Percentiles rank a stretch among this genome's conserved stretches.
These are phyloP conservation scores for Phaseolus coccineus DNA, from an alignment of 331 rosid species.

Conservation along the genomic window DNA sequence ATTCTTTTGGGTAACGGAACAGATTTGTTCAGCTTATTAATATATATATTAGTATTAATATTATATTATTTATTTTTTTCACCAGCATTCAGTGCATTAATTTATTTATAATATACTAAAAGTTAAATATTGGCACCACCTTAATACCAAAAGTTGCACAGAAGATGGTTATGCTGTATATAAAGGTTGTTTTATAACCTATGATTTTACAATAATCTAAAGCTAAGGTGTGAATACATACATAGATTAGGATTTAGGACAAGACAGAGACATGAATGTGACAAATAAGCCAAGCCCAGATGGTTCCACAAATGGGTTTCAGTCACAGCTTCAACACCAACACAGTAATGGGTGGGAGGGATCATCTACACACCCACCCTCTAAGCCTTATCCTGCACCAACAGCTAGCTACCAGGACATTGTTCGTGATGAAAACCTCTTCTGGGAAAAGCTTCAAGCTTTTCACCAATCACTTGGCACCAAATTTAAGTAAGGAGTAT, in stretches of 20 bases:
- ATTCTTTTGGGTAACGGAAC: not conserved
- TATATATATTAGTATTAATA: not conserved
- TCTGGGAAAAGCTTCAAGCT: conserved; percentile 66
- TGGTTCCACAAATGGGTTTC: conserved; percentile 41
- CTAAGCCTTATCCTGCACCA: conserved; percentile 62
- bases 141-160: not conserved
- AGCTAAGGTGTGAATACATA: not conserved
- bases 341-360: conserved; percentile 17
- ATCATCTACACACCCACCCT: conserved; percentile 16
- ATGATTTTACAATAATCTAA: conserved; percentile 16
- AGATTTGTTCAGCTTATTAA: not conserved
- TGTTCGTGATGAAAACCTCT: conserved; percentile 61
- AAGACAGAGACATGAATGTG: conserved; percentile 36
- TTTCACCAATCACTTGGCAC: conserved; percentile 64
- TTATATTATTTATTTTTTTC: not conserved
- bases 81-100: not conserved
- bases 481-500: conserved; percentile 56
- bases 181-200: conserved; percentile 30
- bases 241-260: conserved; percentile 16
- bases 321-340: conserved; percentile 12
- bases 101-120: not conserved
- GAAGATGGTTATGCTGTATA: not conserved
- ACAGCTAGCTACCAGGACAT: conserved; percentile 66
- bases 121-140: not conserved
- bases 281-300: conserved; percentile 24